Evolutionary conservation across 2,329 filamentous ascomycete species (phyloP), one percentile per base, ranked within the genome.

Genomic region (Pseudocercospora fuligena): DNA sequence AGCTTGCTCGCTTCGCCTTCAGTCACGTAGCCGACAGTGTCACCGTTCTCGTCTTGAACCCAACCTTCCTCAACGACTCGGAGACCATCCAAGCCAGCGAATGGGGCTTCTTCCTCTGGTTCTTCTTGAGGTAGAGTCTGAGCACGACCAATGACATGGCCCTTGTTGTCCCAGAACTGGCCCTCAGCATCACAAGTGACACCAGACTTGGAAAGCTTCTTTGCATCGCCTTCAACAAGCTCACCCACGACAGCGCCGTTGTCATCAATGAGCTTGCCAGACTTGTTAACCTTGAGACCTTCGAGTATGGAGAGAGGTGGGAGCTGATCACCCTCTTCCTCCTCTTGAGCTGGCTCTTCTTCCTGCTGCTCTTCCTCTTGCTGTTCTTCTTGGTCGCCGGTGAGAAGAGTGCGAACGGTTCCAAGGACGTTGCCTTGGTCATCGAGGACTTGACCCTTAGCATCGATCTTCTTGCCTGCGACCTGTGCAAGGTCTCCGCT

Each of bases 381-480:
- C 11, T 78, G 73, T 31, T 75, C 76, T 14, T 69, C 77, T 9
- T 69, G 76, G 5, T 72, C 70, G 16, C 65, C 73, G 21, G 78
- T 75, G 4, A 83, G 82, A 4, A 85, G 78, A 23, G 83, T 80
- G 72, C 86, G 81, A 67, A 88, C 85, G 68, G 84, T 84, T 49
- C 87, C 88, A 65, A 89, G 83, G 66, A 89, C 81, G 40, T 88
- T 87, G 46, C 87, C 87, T 53, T 85, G 83, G 73, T 82, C 86
- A 72, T 88, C 87, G 75, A 88, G 82, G 65, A 89, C 86, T 71
- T 89, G 87, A n/a, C 87, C 87, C 78, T 89, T 82, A 66, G 82
- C 83, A 70, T 89, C 88, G 68, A 88, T 82, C 76, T 88, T 89
- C 79, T 88, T 89, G 66, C 88, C 84, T 21, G 89, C 86, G 67